phyloP scores from a whole-genome alignment of 83 land plant genomes.

The Picea mariana region DNA sequence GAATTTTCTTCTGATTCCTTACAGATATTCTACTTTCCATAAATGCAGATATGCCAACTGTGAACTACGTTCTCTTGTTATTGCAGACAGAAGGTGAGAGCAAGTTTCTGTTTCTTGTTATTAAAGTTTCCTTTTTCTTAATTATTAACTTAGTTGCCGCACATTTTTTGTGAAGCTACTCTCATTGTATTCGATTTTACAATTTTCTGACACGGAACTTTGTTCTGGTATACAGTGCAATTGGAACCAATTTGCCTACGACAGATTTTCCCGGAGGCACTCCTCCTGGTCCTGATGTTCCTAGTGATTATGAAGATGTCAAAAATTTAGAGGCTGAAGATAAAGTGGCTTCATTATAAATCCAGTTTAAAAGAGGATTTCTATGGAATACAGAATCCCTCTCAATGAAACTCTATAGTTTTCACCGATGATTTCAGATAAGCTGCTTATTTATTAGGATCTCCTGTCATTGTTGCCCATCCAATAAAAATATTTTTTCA shows the following conservation, averaged over 20 bases:
- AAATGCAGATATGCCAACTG: conserved; percentile 1
- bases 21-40: conserved; percentile 1
- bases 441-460: no score
- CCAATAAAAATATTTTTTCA: no score
- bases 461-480: no score
- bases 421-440: no score
- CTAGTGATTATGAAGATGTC: background rate
- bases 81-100: conserved; percentile 6
- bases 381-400: no score
- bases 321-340: conserved; percentile 26
- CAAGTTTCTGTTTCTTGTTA: background rate
- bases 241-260: background rate
- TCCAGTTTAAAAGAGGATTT: no score
- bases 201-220: background rate
- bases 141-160: background rate
- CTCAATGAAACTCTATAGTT: no score
- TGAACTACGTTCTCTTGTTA: conserved; percentile 7
- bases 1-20: background rate
- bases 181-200: background rate
- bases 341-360: conserved; percentile 34
- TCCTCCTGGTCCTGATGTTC: background rate
- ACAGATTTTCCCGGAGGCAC: background rate
- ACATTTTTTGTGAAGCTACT: background rate
- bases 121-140: background rate
- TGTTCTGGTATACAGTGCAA: background rate